A percentile compares a stretch with the other conserved stretches of the same genome.
Evolutionary conservation across 2,329 filamentous ascomycete genomes (phyloP).

Genomic region (Cladobotryum mycophilum): DNA sequence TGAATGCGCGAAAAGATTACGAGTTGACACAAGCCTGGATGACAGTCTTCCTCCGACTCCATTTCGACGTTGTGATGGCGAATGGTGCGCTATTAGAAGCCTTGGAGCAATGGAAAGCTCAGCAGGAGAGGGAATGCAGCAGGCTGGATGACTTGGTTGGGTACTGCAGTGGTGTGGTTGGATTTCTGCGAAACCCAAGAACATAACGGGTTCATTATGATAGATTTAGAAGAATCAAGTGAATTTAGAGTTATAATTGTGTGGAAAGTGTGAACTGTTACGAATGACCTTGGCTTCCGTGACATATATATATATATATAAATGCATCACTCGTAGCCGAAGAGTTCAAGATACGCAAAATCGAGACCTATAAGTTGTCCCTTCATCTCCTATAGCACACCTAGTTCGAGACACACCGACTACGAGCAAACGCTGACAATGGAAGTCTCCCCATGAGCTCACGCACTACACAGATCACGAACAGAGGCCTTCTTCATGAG

Average conservation of each 20-base stretch:
- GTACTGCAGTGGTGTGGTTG: slow-evolving; percentile 80
- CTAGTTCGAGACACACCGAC: too few species aligned
- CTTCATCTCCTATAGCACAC: too few species aligned
- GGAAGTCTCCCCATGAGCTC: too few species aligned
- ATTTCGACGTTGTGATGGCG: slow-evolving; percentile 53
- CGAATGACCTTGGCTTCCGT: too few species aligned
- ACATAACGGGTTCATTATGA: slow-evolving; percentile 29
- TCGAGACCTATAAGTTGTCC: too few species aligned
- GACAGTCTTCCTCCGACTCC: slow-evolving; percentile 81
- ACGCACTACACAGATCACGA: too few species aligned
- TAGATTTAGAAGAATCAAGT: background rate
- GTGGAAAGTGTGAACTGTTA: too few species aligned
- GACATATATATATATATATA: too few species aligned
- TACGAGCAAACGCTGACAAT: too few species aligned
- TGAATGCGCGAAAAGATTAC: slow-evolving; percentile 71
- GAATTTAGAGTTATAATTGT: background rate
- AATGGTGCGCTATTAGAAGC: slow-evolving; percentile 49
- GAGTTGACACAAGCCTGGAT: slow-evolving; percentile 97
- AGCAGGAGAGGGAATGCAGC: slow-evolving; percentile 64
- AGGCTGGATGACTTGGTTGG: slow-evolving; percentile 72
- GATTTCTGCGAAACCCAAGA: slow-evolving; percentile 64
- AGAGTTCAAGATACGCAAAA: too few species aligned
- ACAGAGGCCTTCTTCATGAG: slow-evolving; percentile 35
- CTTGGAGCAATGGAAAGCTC: slow-evolving; percentile 62
- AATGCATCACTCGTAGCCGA: too few species aligned